Conservation (phyloP, 2,329 filamentous ascomycete species). For the Clonostachys rhizophaga region DNA sequence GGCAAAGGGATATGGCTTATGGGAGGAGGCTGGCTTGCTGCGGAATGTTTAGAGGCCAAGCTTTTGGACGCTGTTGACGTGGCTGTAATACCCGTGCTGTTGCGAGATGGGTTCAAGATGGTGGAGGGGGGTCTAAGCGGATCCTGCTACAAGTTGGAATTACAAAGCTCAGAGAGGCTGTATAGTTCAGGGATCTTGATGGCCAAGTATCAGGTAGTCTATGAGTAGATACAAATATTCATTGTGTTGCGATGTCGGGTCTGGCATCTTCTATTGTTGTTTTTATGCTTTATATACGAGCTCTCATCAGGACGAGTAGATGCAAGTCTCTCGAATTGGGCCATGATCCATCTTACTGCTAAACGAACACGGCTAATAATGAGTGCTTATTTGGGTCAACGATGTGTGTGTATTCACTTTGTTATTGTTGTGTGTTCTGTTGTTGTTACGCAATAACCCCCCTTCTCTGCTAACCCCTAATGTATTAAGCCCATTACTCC, state of each 20-base stretch:
- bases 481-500: too few species aligned
- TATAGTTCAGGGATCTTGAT: conserved; percentile 11
- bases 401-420: too few species aligned
- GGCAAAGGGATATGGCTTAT: conserved; percentile 25
- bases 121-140: neutral
- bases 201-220: conserved; percentile 9
- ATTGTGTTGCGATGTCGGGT: too few species aligned
- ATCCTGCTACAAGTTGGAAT: conserved; percentile 2
- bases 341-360: too few species aligned
- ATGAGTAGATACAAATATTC: neutral
- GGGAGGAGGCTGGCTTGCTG: conserved; percentile 22
- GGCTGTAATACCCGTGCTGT: conserved; percentile 14
- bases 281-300: too few species aligned
- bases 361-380: too few species aligned
- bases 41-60: conserved; percentile 15
- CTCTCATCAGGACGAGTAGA: neutral
- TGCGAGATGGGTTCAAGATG: conserved; percentile 16
- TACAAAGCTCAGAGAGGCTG: conserved; percentile 6
- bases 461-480: too few species aligned
- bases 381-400: too few species aligned
- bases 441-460: too few species aligned
- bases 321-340: neutral
- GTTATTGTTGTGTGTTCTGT: too few species aligned
- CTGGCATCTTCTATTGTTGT: too few species aligned
- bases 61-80: conserved; percentile 22